These are phyloP conservation scores for Gardenia jasminoides DNA, from an alignment of 257 asterid species.

Conservation along the genomic window DNA sequence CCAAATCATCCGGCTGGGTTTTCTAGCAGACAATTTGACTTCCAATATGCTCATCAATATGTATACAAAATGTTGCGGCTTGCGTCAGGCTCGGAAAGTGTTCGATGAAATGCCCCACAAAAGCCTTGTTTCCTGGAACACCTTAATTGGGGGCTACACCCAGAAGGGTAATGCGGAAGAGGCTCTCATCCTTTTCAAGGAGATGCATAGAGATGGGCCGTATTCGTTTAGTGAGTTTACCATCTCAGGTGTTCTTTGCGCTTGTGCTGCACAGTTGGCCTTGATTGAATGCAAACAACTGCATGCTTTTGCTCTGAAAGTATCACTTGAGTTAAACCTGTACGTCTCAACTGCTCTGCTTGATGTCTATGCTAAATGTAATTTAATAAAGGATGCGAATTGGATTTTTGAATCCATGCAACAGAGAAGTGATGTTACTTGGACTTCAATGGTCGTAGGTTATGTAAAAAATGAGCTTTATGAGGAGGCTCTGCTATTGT, in stretches of 20 bases:
- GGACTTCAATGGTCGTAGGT: conserved; percentile 96
- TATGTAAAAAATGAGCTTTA: conserved; percentile 63
- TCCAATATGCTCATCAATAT: conserved; percentile 72
- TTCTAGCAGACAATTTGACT: conserved; percentile 46
- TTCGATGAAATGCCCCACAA: conserved; percentile 71
- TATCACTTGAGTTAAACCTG: conserved; percentile 46
- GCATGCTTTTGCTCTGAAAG: conserved; percentile 68
- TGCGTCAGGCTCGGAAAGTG: conserved; percentile 50
- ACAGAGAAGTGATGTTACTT: conserved; percentile 67
- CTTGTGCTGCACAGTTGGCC: conserved; percentile 64
- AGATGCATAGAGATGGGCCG: conserved; percentile 62
- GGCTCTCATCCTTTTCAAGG: conserved; percentile 50
- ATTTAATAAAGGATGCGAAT: conserved; percentile 51
- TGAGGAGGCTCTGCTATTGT: conserved; percentile 67
- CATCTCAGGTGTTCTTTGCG: conserved; percentile 68
- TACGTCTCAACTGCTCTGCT: conserved; percentile 77
- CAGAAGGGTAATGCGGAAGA: conserved; percentile 50
- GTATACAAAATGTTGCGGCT: conserved; percentile 57
- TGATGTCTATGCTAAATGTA: conserved; percentile 81
- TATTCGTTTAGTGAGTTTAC: conserved; percentile 66
- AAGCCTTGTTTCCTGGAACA: conserved; percentile 80
- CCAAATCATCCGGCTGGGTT: conserved; percentile 50
- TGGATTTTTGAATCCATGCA: conserved; percentile 51
- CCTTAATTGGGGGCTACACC: conserved; percentile 59
- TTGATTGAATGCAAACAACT: conserved; percentile 65